These are phyloP conservation scores for Chaetomium sp. DNA, from an alignment of 2,329 filamentous ascomycete genomes.

Conservation along the genomic window DNA sequence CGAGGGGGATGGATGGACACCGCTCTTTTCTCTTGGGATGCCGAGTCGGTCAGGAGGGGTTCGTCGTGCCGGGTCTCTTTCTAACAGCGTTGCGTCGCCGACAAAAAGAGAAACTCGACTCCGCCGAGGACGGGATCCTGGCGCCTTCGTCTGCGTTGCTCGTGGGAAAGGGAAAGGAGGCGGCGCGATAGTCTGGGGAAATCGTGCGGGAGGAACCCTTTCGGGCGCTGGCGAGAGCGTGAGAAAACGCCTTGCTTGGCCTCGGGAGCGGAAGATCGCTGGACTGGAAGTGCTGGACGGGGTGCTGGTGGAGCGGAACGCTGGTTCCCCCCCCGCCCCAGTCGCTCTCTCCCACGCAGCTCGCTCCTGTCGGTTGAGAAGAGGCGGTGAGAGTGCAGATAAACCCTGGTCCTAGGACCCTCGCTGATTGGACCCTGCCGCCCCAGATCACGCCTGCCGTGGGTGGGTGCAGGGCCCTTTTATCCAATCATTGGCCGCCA, in stretches of 20 bases:
- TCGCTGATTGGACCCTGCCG: slow-evolving; percentile 32
- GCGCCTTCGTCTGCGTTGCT: slow-evolving; percentile 20
- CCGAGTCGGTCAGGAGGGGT: slow-evolving; percentile 43
- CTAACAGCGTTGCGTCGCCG: slow-evolving; percentile 9
- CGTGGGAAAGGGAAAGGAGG: slow-evolving; percentile 18
- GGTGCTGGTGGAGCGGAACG: slow-evolving; percentile 18
- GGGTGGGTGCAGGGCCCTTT: slow-evolving; percentile 29
- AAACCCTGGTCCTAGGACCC: slow-evolving; percentile 30
- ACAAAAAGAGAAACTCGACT: slow-evolving; percentile 14
- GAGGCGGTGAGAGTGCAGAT: slow-evolving; percentile 39
- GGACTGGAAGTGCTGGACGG: slow-evolving; percentile 4
- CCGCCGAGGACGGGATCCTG: slow-evolving; percentile 16
- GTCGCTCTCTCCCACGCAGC: slow-evolving; percentile 26
- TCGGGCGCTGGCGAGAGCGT: slow-evolving; percentile 18
- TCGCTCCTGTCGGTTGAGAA: slow-evolving; percentile 33
- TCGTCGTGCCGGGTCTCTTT: slow-evolving; percentile 32
- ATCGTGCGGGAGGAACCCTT: slow-evolving; percentile 22
- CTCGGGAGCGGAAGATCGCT: slow-evolving; percentile 21
- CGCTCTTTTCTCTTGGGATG: slow-evolving; percentile 47
- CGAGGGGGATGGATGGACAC: slow-evolving; percentile 41
- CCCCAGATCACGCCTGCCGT: slow-evolving; percentile 26
- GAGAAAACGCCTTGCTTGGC: slow-evolving; percentile 20
- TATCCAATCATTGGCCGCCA: slow-evolving; percentile 31
- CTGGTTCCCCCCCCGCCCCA: slow-evolving; percentile 17
- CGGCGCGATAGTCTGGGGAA: slow-evolving; percentile 23